Base-by-base conservation (phyloP, 306 rosid species). In the Dalbergia oliveri region DNA sequence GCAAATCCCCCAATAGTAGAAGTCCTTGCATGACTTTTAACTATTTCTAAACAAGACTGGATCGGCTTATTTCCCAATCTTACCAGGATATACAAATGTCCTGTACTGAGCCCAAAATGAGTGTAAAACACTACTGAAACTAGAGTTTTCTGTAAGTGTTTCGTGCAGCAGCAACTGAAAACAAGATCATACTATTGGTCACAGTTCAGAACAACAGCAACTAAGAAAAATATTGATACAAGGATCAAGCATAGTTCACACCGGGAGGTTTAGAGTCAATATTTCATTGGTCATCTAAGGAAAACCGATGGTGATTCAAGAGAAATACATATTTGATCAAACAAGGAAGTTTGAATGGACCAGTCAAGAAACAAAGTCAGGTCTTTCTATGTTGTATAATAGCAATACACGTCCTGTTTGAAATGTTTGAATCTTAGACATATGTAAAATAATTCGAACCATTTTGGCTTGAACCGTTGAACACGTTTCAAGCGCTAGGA, bases 341-440 rank as follows among this genome's bases (percentile, higher is more conserved):
- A 5, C 44, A 54, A 39, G 74, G 58, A 57, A 51, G 79, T 66
- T 74, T 73, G 84, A 57, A 66, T 34, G 43, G 63, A 81, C 72
- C 57, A 31, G 47, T 14, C 45, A 47, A 65, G 18, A 65, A 64
- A 63, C 37, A 64, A 39, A 43, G 62, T 71, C 72, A 19, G 19
- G 33, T 65, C 33, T 34, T 26, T 45, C 44, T 50, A 11, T 45
- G 51, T 64, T 49, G 53, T 37, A 62, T 12, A 18, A 65, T 49
- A 19, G 53, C 73, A 76, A 49, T 51, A 51, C 73, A 18, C 13
- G 23, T 44, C 37, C 13, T 69, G 56, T 79, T 69, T 68, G 75
- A 77, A 66, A 65, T 18, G 47, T 23, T 41, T 39, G 49, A 26
- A 56, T 63, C 50, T 16, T 18, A 33, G 14, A 63, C 26, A 31